phyloP scores from a whole-genome alignment of 2,329 filamentous ascomycete genomes.

The Aspergillus japonicus region DNA sequence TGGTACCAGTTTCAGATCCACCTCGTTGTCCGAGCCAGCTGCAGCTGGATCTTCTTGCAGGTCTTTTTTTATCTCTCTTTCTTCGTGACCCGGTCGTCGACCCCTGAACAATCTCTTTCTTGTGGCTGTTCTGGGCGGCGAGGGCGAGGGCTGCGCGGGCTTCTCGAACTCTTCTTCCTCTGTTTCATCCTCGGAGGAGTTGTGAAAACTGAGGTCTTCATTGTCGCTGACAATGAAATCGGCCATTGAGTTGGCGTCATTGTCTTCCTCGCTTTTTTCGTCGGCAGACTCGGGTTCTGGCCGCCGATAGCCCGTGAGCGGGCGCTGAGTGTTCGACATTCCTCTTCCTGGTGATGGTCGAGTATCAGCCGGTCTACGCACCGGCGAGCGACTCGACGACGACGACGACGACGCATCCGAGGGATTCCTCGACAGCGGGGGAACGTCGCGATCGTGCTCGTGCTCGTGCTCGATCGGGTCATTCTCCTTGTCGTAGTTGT shows the following conservation, averaged over 20 bases:
- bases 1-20: constrained; percentile 20
- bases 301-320: constrained; percentile 21
- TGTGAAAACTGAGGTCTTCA: constrained; percentile 38
- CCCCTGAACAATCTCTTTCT: constrained; percentile 38
- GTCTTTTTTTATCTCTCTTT: constrained; percentile 17
- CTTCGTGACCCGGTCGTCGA: constrained; percentile 25
- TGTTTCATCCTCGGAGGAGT: constrained; percentile 32
- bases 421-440: constrained; percentile 20
- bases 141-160: constrained; percentile 4
- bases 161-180: constrained; percentile 26
- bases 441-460: constrained; percentile 13
- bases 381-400: constrained; percentile 20
- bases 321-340: constrained; percentile 7
- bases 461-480: constrained; percentile 30
- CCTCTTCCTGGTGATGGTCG: constrained; percentile 13
- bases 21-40: constrained; percentile 9
- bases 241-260: constrained; percentile 40
- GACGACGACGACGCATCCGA: constrained; percentile 21
- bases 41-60: constrained; percentile 3
- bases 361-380: constrained; percentile 13
- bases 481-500: constrained; percentile 38
- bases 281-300: constrained; percentile 22
- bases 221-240: constrained; percentile 44
- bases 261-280: constrained; percentile 26
- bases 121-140: constrained; percentile 26